These are phyloP conservation scores for Gastroboletus turbinatus DNA, from an alignment of 1,284 basidiomycete genomes.

Conservation along the genomic window DNA sequence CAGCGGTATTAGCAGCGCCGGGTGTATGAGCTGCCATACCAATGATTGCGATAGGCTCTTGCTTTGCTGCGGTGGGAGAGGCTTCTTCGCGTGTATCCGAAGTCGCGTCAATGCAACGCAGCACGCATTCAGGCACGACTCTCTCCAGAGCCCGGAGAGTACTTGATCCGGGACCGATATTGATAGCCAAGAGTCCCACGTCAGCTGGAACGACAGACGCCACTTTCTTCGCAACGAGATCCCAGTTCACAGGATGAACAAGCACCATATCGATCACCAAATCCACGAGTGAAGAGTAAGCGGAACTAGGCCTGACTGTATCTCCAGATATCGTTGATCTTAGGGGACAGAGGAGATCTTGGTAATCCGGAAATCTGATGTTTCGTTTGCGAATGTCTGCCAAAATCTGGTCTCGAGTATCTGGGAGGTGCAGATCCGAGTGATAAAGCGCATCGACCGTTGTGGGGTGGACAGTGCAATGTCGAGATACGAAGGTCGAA, in stretches of 20 bases:
- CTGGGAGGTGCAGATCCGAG: constrained; percentile 36
- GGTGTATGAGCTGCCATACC: constrained; percentile 71
- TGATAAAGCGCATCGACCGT: constrained; percentile 57
- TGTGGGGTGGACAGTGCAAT: constrained; percentile 40
- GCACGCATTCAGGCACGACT: constrained; percentile 28
- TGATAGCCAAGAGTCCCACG: constrained; percentile 41
- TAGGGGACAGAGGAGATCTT: constrained; percentile 45
- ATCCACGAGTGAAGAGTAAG: constrained; percentile 41
- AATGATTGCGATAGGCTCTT: constrained; percentile 64
- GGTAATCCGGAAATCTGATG: constrained; percentile 51
- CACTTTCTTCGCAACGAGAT: constrained; percentile 39
- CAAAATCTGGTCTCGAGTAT: constrained; percentile 42
- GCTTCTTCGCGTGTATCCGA: constrained; percentile 8
- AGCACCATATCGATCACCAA: constrained; percentile 59
- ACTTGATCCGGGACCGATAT: constrained; percentile 55
- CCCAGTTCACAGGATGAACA: constrained; percentile 56
- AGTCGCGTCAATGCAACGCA: constrained; percentile 34
- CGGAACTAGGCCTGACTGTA: constrained; percentile 27
- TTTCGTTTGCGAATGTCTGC: constrained; percentile 42
- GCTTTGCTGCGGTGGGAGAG: constrained; percentile 20
- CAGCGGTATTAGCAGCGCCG: constrained; percentile 45
- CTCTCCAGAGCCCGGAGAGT: constrained; percentile 43
- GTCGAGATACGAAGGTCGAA: constrained; percentile 34
- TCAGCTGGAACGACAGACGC: constrained; percentile 26
- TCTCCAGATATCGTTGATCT: constrained; percentile 51